Evolutionary conservation across 106 monocot genomes (phyloP), one percentile per base, ranked within the genome.

Genomic region (Dendrobium chrysotoxum): DNA sequence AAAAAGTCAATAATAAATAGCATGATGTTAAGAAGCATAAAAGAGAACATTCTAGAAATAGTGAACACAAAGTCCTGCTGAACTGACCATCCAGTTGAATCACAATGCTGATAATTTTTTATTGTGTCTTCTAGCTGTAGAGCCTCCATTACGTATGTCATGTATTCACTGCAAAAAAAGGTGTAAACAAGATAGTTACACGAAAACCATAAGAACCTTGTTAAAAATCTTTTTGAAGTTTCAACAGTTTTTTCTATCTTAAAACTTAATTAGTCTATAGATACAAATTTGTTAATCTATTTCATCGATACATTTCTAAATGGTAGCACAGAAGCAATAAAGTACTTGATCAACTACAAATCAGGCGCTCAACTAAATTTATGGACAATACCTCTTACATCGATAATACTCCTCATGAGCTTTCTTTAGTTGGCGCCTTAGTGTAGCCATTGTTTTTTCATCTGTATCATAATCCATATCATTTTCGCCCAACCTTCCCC

Each of bases 391-490:
- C 96, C 96, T 94, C 85, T 92, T 96, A 82, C 83, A 96, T 83
- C 96, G 84, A 58, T 96, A 96, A 78, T 96, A 96, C 84, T 96
- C 93, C 85, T 96, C 96, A 3, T 83, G 87, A 74, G 96, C 96
- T 87, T 74, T 90, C 77, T 90, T 90, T 26, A 96, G 93, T 65
- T 96, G 96, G 18, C 93, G 93, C 40, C 96, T 90, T 53, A 96
- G 84, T 42, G 85, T 86, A 79, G 96, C 96, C 96, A 96, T 96
- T 66, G 96, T 88, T 81, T 94, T 90, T 58, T 96, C 93, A 88
- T 96, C 93, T 0, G 96, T 93, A 78, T 96, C 96, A 87, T 96
- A 96, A 58, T 96, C 96, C 96, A 96, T 96, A 84, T 96, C 96
- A 83, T 96, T 96, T 90, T 94, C 93, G 13, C 96, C 96, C 55